Percentiles rank a stretch among this genome's conserved stretches.
phyloP scores from a whole-genome alignment of 192 early-diverging fungal genomes.

The Coemansia sp. region DNA sequence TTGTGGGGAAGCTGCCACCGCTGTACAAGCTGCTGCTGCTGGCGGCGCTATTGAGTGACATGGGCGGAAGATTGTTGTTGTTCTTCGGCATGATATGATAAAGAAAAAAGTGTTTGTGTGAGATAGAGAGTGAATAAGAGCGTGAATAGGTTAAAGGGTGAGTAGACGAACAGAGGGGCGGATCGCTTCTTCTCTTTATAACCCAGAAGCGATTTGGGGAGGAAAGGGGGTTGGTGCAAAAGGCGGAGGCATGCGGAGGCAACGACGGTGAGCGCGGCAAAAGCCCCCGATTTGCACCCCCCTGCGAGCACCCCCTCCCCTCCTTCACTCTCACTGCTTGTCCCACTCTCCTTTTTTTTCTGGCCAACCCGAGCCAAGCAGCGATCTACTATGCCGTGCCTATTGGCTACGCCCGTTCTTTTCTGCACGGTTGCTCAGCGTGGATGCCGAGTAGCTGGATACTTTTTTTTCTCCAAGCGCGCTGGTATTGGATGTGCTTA shows the following conservation, averaged over 20 bases:
- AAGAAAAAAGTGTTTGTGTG: background rate
- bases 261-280: background rate
- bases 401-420: too few species aligned
- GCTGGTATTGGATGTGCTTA: too few species aligned
- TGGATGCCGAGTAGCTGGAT: too few species aligned
- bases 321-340: background rate
- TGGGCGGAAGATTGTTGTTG: background rate
- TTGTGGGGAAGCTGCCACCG: background rate
- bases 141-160: background rate
- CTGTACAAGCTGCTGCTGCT: constrained; percentile 4
- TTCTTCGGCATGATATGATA: background rate
- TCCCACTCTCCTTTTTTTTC: background rate
- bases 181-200: constrained; percentile 1
- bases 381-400: background rate
- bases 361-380: background rate
- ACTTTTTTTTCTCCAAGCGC: too few species aligned
- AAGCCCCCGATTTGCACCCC: background rate
- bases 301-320: background rate
- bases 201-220: background rate
- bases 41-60: constrained; percentile 6
- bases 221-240: too few species aligned
- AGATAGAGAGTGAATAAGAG: background rate
- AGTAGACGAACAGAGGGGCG: background rate
- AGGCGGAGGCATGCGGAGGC: background rate
- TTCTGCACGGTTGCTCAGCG: too few species aligned